phyloP scores from a whole-genome alignment of 2,329 filamentous ascomycete species.

The Fusarium ramigenum region DNA sequence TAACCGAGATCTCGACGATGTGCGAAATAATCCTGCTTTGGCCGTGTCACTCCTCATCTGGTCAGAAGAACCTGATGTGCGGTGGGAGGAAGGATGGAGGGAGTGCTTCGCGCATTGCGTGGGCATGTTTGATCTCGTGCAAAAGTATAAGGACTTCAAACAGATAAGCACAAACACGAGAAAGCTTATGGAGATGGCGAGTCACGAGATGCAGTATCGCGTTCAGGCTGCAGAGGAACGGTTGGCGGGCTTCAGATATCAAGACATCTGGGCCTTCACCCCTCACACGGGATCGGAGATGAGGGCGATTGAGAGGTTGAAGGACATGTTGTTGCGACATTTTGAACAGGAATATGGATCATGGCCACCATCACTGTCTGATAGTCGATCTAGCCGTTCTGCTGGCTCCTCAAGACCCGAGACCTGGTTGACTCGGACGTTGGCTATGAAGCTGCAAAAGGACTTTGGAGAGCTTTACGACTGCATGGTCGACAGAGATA shows the following conservation, averaged over 20 bases:
- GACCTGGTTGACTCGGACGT: slow-evolving; percentile 68
- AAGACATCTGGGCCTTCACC: slow-evolving; percentile 66
- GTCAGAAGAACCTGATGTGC: slow-evolving; percentile 69
- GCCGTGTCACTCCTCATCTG: slow-evolving; percentile 72
- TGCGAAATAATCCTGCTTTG: slow-evolving; percentile 66
- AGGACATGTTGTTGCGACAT: slow-evolving; percentile 67
- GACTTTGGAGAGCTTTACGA: slow-evolving; percentile 77
- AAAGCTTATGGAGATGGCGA: slow-evolving; percentile 69
- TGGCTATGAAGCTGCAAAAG: slow-evolving; percentile 66
- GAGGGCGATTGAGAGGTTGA: slow-evolving; percentile 67
- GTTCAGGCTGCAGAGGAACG: slow-evolving; percentile 70
- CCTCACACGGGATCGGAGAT: slow-evolving; percentile 60
- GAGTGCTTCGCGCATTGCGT: slow-evolving; percentile 74
- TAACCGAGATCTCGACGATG: slow-evolving; percentile 69
- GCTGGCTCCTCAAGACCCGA: slow-evolving; percentile 52
- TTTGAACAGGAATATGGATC: slow-evolving; percentile 65
- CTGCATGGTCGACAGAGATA: slow-evolving; percentile 73
- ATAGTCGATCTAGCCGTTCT: not conserved
- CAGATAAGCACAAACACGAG: slow-evolving; percentile 69
- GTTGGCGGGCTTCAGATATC: slow-evolving; percentile 67
- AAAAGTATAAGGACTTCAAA: slow-evolving; percentile 64
- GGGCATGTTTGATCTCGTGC: slow-evolving; percentile 68
- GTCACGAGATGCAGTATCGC: slow-evolving; percentile 68
- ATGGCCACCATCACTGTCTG: slow-evolving; percentile 61
- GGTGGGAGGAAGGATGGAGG: slow-evolving; percentile 73